Evolutionary conservation across 495 filamentous ascomycete genomes (phyloP).

Genomic region (Glarea lozoyensis): DNA sequence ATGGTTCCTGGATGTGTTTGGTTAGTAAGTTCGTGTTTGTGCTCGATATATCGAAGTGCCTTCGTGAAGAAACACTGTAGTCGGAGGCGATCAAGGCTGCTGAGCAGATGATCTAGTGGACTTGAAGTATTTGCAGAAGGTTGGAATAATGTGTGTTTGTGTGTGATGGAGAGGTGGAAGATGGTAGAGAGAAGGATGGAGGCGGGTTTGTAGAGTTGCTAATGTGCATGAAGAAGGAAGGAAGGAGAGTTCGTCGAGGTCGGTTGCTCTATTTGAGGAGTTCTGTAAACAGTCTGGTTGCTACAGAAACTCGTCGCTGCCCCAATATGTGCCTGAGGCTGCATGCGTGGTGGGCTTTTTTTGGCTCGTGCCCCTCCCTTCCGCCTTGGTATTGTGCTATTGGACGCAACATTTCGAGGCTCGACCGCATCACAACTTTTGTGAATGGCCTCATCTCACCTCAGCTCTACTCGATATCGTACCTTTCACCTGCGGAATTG

Average conservation of each 20-base stretch:
- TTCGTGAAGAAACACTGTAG: slow-evolving; percentile 24
- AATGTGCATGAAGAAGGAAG: slow-evolving; percentile 17
- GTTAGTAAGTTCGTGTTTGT: slow-evolving; percentile 37
- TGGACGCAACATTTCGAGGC: no score
- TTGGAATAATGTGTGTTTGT: slow-evolving; percentile 21
- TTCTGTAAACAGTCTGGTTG: slow-evolving; percentile 17
- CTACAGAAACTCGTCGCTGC: background rate
- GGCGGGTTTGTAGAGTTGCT: slow-evolving; percentile 19
- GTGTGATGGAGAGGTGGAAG: slow-evolving; percentile 3
- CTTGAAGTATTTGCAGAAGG: slow-evolving; percentile 25
- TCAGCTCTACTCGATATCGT: no score
- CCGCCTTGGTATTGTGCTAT: no score
- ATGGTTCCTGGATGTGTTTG: slow-evolving; percentile 54
- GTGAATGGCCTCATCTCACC: no score
- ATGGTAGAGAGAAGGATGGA: slow-evolving; percentile 21
- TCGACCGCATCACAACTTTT: no score
- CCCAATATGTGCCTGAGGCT: no score
- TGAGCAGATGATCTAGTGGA: slow-evolving; percentile 33
- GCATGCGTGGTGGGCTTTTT: no score
- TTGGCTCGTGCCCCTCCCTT: no score
- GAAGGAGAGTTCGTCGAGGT: background rate
- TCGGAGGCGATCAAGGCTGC: slow-evolving; percentile 21
- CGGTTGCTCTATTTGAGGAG: no score
- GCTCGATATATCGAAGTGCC: slow-evolving; percentile 39
- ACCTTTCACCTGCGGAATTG: no score